phyloP scores from a whole-genome alignment of 2,329 filamentous ascomycete species.

The Xylariaceae sp. region DNA sequence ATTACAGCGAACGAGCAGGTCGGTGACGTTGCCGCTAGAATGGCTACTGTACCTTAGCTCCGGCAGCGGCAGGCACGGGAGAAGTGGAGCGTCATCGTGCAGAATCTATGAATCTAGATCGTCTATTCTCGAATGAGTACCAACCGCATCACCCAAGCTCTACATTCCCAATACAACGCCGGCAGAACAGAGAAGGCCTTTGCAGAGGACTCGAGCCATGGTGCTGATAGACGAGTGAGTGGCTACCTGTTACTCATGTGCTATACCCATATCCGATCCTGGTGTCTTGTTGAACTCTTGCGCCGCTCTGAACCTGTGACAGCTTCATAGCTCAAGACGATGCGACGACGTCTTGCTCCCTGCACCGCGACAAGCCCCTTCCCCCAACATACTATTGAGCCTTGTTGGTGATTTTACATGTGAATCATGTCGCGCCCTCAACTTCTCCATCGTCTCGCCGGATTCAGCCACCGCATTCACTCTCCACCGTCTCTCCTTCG shows the following conservation, averaged over 20 bases:
- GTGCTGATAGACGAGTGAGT: no score
- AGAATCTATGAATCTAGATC: background rate
- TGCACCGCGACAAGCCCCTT: background rate
- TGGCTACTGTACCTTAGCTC: conserved; percentile 6
- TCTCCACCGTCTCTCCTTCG: no score
- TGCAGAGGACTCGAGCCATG: no score
- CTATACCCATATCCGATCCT: no score
- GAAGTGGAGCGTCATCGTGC: conserved; percentile 3
- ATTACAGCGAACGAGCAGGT: no score
- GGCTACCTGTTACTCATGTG: no score
- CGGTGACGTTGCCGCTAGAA: background rate
- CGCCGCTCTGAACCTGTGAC: no score
- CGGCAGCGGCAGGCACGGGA: conserved; percentile 1
- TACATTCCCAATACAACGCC: background rate
- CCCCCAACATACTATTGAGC: background rate
- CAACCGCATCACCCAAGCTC: background rate
- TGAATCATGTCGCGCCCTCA: conserved; percentile 11
- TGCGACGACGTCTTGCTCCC: no score
- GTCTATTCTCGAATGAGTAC: no score
- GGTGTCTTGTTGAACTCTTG: no score
- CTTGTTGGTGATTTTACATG: background rate
- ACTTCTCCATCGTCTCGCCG: background rate
- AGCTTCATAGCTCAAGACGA: no score
- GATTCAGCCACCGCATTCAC: background rate
- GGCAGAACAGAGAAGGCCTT: no score